Conservation (phyloP, 768 basidiomycete genomes). For the Tylopilus cervinicoccineus region DNA sequence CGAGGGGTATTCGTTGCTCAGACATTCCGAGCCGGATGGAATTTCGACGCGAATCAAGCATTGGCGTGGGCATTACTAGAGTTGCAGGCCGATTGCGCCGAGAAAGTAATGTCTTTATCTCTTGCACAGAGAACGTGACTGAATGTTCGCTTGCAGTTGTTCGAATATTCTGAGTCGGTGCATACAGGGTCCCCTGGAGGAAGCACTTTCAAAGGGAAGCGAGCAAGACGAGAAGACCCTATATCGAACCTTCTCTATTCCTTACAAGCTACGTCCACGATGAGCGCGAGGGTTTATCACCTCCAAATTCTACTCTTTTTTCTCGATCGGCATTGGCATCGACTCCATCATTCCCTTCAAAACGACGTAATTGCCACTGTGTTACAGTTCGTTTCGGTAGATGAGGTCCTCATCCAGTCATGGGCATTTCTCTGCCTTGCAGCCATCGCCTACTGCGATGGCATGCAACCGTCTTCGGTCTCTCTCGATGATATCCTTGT, state of each 20-base stretch:
- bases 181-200: conserved; percentile 35
- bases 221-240: conserved; percentile 55
- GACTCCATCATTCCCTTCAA: conserved; percentile 57
- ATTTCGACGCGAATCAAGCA: conserved; percentile 67
- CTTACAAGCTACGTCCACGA: conserved; percentile 35
- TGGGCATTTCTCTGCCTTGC: conserved; percentile 86
- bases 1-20: conserved; percentile 50
- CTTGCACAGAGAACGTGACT: not conserved
- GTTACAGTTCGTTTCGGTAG: conserved; percentile 55
- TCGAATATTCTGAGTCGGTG: conserved; percentile 55
- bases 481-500: not conserved
- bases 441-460: conserved; percentile 57
- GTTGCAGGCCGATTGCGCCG: conserved; percentile 74
- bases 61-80: conserved; percentile 77
- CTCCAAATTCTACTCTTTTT: conserved; percentile 84
- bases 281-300: conserved; percentile 42
- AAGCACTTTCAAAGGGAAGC: conserved; percentile 41
- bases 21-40: conserved; percentile 71
- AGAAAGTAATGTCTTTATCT: conserved; percentile 44
- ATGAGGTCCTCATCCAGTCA: conserved; percentile 65
- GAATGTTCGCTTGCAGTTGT: conserved; percentile 43
- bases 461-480: conserved; percentile 3
- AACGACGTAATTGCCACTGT: conserved; percentile 52
- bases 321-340: conserved; percentile 71
- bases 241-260: conserved; percentile 50